Conservation (phyloP, 208 protist species). For the Crithidia fasciculata region DNA sequence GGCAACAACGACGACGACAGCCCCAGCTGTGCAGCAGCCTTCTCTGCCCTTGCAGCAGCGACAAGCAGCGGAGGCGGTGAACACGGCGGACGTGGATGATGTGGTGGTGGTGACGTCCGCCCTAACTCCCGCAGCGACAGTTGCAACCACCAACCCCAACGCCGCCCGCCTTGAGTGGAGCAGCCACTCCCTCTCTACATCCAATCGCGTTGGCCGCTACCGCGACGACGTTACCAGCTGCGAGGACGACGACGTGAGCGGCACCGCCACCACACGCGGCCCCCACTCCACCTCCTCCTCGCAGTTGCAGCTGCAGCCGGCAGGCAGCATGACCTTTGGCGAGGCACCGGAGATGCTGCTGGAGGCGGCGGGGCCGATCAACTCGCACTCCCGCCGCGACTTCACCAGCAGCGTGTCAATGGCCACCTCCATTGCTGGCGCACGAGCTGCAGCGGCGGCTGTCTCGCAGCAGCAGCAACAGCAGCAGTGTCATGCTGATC, state of each 20-base stretch:
- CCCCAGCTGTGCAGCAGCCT: no score
- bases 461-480: not conserved
- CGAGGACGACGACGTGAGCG: constrained; percentile 18
- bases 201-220: not conserved
- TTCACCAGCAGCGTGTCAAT: not conserved
- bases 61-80: not conserved
- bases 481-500: not conserved
- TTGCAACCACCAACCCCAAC: not conserved
- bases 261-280: constrained; percentile 9
- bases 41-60: not conserved
- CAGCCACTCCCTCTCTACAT: constrained; percentile 17
- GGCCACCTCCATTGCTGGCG: not conserved
- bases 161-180: constrained; percentile 5
- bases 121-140: not conserved
- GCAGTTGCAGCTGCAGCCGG: constrained; percentile 6
- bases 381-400: constrained; percentile 6
- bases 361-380: constrained; percentile 3
- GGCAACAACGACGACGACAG: no score
- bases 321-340: constrained; percentile 5
- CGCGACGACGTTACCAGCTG: constrained; percentile 2
- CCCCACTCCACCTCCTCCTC: constrained; percentile 15
- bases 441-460: not conserved
- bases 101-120: no score
- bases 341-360: constrained; percentile 8
- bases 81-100: not conserved